phyloP scores from a whole-genome alignment of 202 grass and related monocot genomes.

The Dendrocalamus latiflorus region DNA sequence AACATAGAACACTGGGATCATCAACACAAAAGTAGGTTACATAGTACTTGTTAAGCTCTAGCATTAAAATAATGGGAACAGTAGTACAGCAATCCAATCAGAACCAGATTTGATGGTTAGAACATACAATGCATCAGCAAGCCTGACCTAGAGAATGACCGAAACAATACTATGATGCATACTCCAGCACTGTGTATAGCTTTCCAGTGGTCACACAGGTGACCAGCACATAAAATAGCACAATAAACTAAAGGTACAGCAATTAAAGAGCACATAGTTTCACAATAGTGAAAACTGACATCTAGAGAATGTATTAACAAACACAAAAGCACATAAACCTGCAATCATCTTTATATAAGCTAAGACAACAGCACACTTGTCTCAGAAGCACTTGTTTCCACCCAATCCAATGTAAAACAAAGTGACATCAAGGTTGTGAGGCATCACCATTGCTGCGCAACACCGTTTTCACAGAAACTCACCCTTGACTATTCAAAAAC shows the following conservation, averaged over 20 bases:
- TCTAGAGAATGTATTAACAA: background rate
- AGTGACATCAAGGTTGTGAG: background rate
- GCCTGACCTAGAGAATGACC: background rate
- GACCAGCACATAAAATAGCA: background rate
- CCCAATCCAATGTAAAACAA: background rate
- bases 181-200: background rate
- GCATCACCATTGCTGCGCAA: background rate
- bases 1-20: background rate
- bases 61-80: background rate
- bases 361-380: background rate
- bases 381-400: background rate
- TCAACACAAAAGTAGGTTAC: constrained; percentile 8
- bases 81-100: background rate
- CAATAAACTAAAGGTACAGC: background rate
- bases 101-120: background rate
- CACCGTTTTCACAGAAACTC: background rate
- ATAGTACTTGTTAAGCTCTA: background rate
- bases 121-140: background rate
- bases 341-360: constrained; percentile 5
- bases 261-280: background rate
- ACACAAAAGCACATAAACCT: background rate
- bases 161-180: background rate
- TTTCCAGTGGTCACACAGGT: background rate
- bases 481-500: background rate
- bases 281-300: background rate